phyloP scores from a whole-genome alignment of 805 yeast species.

The Candida krabiensis region DNA sequence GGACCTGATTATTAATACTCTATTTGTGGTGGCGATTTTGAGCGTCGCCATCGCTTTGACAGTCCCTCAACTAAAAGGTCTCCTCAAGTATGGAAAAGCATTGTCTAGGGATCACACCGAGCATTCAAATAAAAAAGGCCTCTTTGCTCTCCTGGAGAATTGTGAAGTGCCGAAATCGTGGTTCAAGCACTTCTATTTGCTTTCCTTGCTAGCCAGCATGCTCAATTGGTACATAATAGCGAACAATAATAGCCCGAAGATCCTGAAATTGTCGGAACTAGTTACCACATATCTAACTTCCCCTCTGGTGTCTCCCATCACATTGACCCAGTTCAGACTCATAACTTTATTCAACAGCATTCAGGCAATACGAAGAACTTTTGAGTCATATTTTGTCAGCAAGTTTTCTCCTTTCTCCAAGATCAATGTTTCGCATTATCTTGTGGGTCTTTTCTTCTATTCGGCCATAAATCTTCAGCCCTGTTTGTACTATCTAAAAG shows the following conservation, averaged over 20 bases:
- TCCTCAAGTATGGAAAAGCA: conserved; percentile 49
- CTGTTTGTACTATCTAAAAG: conserved; percentile 15
- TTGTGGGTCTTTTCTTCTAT: conserved; percentile 65
- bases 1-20: conserved; percentile 4
- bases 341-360: conserved; percentile 29
- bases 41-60: conserved; percentile 35
- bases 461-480: conserved; percentile 43
- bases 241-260: background rate
- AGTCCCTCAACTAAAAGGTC: conserved; percentile 30
- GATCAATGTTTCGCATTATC: conserved; percentile 66
- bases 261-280: background rate
- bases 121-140: conserved; percentile 1
- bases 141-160: background rate
- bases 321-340: conserved; percentile 6
- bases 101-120: conserved; percentile 6
- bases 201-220: conserved; percentile 31
- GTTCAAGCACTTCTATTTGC: conserved; percentile 62
- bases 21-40: conserved; percentile 10
- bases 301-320: conserved; percentile 6
- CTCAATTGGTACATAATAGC: background rate
- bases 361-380: conserved; percentile 56
- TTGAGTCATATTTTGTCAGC: conserved; percentile 53
- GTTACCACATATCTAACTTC: background rate
- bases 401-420: conserved; percentile 47
- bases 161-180: conserved; percentile 59